Evolutionary conservation across 1,139 yeast species (phyloP), one percentile per base, ranked within the genome.

Genomic region (Tardiomyces blankii): DNA sequence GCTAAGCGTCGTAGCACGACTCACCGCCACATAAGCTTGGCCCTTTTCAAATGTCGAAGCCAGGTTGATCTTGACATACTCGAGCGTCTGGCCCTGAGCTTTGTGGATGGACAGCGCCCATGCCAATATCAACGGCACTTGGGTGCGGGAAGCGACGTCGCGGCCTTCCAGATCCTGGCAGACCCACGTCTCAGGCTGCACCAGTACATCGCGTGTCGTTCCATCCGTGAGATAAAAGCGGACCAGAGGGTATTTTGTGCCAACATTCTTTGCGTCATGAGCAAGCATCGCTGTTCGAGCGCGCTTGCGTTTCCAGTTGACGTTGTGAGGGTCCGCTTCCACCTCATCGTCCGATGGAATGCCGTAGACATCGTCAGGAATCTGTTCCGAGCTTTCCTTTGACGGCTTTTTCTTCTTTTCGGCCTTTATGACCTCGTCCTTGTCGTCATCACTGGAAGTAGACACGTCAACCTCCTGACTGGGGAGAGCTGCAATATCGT

Each of bases 41-140:
- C 95, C 95, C 43, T 77, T 80, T 60, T 86, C 96, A 59, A 87
- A 87, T 27, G 81, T 76, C 53, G 73, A 74, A 27, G 73, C 68
- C 47, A 87, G 66, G 57, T 87, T 93, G 3, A 87, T 91, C 51
- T 77, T 74, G n/a, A 87, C 80, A 47, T 93, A 64, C 38, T 77
- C 80, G 44, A 87, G 72, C 0, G 96, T 85, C 65, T 87, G 96
- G 1, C 96, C 96, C 64, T 87, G 96, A 0, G 95, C 81, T 58
- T 87, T 87, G 62, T 87, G 96, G 45, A 87, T 86, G 0, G 95
- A 85, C 56, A 87, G 65, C 0, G 96, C 94, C 95, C 95, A 87
- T 11, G 95, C 80, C 38, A 84, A 68, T 46, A 85, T 68, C 38
- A 87, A 67, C 0, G 96, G 96, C 3, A 85, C 55, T 60, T 87